Conservation (phyloP, 1,139 yeast genomes). For the Hansenula anomala region DNA sequence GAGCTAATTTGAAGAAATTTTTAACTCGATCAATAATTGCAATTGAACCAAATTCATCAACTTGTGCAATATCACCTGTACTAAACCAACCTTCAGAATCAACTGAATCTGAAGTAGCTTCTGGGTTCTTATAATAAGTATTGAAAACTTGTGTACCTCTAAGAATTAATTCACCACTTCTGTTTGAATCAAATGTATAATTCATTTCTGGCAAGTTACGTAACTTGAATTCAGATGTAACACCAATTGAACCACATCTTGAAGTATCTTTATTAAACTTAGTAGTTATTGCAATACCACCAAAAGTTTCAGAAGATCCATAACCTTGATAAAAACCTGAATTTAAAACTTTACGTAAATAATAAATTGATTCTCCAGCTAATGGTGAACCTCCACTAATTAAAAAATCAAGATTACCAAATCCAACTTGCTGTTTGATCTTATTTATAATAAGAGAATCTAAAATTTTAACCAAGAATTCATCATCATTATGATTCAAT, state of each 20-base stretch:
- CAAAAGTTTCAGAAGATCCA: conserved; percentile 51
- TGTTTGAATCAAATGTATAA: conserved; percentile 34
- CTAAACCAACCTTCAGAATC: conserved; percentile 53
- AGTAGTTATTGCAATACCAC: conserved; percentile 38
- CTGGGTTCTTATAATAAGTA: conserved; percentile 41
- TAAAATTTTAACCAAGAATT: conserved; percentile 28
- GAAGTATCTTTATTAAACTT: conserved; percentile 43
- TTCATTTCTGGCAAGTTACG: conserved; percentile 50
- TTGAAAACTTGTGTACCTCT: conserved; percentile 47
- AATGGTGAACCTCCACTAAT: conserved; percentile 53
- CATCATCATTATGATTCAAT: conserved; percentile 31
- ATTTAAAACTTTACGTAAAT: conserved; percentile 42
- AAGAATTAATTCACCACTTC: conserved; percentile 44
- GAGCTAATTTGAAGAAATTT: conserved; percentile 51
- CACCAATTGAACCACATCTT: conserved; percentile 48
- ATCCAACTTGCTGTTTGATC: conserved; percentile 39
- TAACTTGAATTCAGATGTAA: conserved; percentile 42
- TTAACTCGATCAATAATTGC: conserved; percentile 48
- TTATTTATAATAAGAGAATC: conserved; percentile 38
- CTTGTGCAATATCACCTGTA: conserved; percentile 52
- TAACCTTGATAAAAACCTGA: conserved; percentile 48
- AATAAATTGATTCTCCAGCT: conserved; percentile 38
- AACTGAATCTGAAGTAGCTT: conserved; percentile 29
- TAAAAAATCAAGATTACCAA: conserved; percentile 32
- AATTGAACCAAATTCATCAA: conserved; percentile 35